A percentile compares a stretch with the other conserved stretches of the same genome.
These are phyloP conservation scores for Thielaviopsis populi DNA, from an alignment of 2,329 filamentous ascomycete species.

Conservation along the genomic window DNA sequence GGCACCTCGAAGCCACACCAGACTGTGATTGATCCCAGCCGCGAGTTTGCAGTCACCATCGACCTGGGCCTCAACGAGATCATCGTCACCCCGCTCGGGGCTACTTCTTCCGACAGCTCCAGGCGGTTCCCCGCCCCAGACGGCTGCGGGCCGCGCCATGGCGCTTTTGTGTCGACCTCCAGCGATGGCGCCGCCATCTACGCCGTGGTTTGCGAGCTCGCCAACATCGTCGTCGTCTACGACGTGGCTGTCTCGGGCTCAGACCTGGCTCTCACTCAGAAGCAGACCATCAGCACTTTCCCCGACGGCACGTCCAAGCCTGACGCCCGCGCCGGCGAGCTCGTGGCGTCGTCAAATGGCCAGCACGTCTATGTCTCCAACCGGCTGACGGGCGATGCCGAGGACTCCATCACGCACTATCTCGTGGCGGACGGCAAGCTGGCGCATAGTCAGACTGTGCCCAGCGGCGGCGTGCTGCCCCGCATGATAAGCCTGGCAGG, in stretches of 20 bases:
- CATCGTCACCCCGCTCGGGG: slow-evolving; percentile 30
- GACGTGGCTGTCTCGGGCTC: slow-evolving; percentile 23
- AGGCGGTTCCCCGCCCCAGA: slow-evolving; percentile 23
- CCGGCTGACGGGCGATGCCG: slow-evolving; percentile 31
- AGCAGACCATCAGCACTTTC: slow-evolving; percentile 5
- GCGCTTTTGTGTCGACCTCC: slow-evolving; percentile 15
- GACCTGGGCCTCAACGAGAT: slow-evolving; percentile 37
- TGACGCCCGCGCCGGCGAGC: slow-evolving; percentile 31
- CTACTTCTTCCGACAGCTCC: slow-evolving; percentile 28
- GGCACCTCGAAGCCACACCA: slow-evolving; percentile 31
- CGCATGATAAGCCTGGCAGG: slow-evolving; percentile 30
- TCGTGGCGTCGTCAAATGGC: slow-evolving; percentile 29
- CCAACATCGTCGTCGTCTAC: slow-evolving; percentile 18
- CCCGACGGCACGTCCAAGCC: slow-evolving; percentile 20
- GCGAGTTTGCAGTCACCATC: slow-evolving; percentile 34
- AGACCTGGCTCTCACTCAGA: background rate
- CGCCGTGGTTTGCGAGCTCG: slow-evolving; percentile 18
- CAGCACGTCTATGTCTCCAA: slow-evolving; percentile 37
- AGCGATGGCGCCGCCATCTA: slow-evolving; percentile 13
- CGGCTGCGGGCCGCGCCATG: slow-evolving; percentile 37
- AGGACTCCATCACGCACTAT: slow-evolving; percentile 36
- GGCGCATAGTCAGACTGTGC: slow-evolving; percentile 24
- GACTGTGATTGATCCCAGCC: slow-evolving; percentile 33
- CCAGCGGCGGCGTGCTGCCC: slow-evolving; percentile 27
- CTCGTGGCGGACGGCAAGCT: slow-evolving; percentile 24